Conservation (phyloP, 2,329 filamentous ascomycete species). For the Trichophyton simii region DNA sequence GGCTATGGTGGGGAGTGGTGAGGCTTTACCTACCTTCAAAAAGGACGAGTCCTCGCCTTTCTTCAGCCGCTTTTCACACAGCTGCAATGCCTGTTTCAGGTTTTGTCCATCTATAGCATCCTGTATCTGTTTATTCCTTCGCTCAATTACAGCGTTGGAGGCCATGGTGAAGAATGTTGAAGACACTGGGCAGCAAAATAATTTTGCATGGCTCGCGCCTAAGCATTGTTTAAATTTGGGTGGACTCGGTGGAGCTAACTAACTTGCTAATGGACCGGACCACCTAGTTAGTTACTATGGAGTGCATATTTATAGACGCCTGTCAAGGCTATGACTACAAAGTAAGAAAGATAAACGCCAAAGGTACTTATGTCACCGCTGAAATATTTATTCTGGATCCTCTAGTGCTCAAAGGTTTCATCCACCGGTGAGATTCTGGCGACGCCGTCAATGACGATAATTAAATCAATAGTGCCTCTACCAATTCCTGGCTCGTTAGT, state of each 20-base stretch:
- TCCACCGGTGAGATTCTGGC: not conserved
- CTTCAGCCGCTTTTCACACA: conserved; percentile 42
- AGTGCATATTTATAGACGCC: no score
- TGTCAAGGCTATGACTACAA: no score
- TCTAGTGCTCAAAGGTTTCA: not conserved
- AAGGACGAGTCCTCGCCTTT: conserved; percentile 39
- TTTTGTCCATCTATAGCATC: conserved; percentile 38
- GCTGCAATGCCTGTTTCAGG: conserved; percentile 38
- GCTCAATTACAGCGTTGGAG: conserved; percentile 30
- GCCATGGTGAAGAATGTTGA: conserved; percentile 18
- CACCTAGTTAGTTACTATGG: no score
- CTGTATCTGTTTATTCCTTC: conserved; percentile 38
- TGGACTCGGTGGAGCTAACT: not conserved
- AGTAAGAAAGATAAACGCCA: no score
- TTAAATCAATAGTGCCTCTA: not conserved
- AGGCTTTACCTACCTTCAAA: conserved; percentile 23
- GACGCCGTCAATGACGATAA: not conserved
- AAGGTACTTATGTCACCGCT: no score
- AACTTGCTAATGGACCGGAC: not conserved
- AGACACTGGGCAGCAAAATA: not conserved
- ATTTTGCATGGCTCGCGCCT: not conserved
- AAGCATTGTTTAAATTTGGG: not conserved
- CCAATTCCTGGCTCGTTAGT: no score
- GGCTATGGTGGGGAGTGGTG: not conserved
- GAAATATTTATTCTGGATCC: no score